Base-by-base conservation (phyloP, 495 filamentous ascomycete genomes). In the Aspergillus hancockii region DNA sequence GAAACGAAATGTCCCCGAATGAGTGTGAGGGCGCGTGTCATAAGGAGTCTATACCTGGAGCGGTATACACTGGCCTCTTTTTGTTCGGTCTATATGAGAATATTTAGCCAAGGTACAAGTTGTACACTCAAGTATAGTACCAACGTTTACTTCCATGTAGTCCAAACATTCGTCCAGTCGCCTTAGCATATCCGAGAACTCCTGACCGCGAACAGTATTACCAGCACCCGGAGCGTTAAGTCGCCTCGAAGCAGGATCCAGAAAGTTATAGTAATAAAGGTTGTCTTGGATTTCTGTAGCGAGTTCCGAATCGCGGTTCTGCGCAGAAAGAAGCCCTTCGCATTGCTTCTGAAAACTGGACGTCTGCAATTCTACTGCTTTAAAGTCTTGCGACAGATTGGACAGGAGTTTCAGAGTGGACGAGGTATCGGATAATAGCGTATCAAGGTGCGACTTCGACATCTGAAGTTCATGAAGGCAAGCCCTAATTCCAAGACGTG, bases 211-310 rank as follows among this genome's bases (percentile, higher is more conserved):
- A 40, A 93, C 92, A 45, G 91, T 82, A 62, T 86, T 92, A 31
- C 88, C 85, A 21, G 92, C 91, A 14, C 92, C 92, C 9, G 95
- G 94, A 22, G 92, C 92, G 79, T 97, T 97, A 43, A 98, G 84
- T 28, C 89, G 83, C 52, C 91, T 83, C 12, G 92, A 97, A 50
- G 93, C 90, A 51, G 89, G 92, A 58, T 97, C 94, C 21, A 98
- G 81, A 68, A 93, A 95, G 21, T 87, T 84, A 68, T 97, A 99
- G 69, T 96, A 97, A 61, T 91, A 86, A 7, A 97, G 79, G 61
- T 96, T 95, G 28, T 88, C 84, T 8, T 88, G 88, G 47, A 99
- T 88, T 30, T 88, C 86, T 61, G 93, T 86, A 1, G 91, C 90
- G 38, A 98, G 78, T 34, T 81, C 80, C 51, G 88, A 84, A 22